Base-by-base conservation (phyloP, 371 early-diverging fungal species). In the Mucor lusitanicus region DNA sequence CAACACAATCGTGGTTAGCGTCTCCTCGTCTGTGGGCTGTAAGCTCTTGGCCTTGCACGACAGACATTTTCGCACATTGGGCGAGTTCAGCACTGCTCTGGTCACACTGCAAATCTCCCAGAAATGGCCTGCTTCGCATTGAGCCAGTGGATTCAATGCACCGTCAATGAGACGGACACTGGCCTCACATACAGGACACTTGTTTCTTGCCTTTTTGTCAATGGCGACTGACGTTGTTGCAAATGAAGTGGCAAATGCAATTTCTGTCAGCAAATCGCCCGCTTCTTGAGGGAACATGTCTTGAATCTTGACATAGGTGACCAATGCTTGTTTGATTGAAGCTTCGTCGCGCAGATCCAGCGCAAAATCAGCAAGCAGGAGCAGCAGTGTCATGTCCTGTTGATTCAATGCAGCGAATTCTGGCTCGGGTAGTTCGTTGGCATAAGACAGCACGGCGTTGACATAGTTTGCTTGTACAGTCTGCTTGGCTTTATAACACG, bases 91-190 rank as follows among this genome's bases (percentile, higher is more conserved):
- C 4, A 75, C 69, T 33, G 59, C 39, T 62, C 59, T 68, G 13
- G 75, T 75, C 11, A 75, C 65, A 57, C 69, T 59, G 54, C 75
- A 75, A 17, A 68, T 42, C 44, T 75, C 72, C 75, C 75, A 75
- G n/a, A 72, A 66, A 64, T 75, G 75, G 5, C 75, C 75, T 19
- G 72, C 57, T 30, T 59, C 27, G 33, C 75, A 75, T 35, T 66
- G 66, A 25, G 65, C 65, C 11, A 72, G n/a, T 23, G 23, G 42
- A 17, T 40, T 40, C 13, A 4, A 25, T 15, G 56, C 64, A 56
- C 40, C 39, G n/a, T 50, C 50, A 21, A 72, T 57, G 8, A 50
- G 9, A 12, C 56, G 23, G 0, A 72, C 65, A 12, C 19, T 17
- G 11, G 63, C 72, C 11, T 57, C 62, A 35, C 75, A 75, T 3